Base-by-base conservation (phyloP, 2,329 filamentous ascomycete species). In the Colletotrichum godetiae region DNA sequence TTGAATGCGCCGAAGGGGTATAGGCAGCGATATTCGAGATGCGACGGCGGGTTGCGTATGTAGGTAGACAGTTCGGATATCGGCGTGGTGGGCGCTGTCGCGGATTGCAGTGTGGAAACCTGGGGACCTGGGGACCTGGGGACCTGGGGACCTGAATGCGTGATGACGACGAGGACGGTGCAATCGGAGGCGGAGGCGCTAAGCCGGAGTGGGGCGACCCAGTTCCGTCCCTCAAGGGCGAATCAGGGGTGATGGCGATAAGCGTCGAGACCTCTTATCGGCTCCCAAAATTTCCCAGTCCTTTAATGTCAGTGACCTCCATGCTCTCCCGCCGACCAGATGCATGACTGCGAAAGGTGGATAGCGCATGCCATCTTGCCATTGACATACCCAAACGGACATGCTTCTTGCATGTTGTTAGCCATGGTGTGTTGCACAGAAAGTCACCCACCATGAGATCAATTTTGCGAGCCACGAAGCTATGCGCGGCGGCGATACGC, bases 141-240 rank as follows among this genome's bases (percentile, higher is more conserved):
- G 24, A 49, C 37, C 33, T 31, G 52, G 62, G 62, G 24, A 49
- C 22, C 24, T 49, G 69, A 69, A 73, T 59, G 73, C 73, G 65
- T 66, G 69, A 74, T 74, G 69, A 74, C 73, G 73, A 73, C 57
- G 65, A 35, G 13, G 31, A 63, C 46, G 58, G 53, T 67, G 66
- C 60, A 63, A 68, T 63, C 69, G 69, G 69, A 66, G 69, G 13
- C 69, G 49, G 60, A 58, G 52, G 61, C 72, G 64, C 73, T 75
- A 74, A 60, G 42, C 57, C 62, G 65, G 52, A 73, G 71, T 70
- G 71, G 71, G 60, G 55, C 33, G 49, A 1, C 35, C 46, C 59
- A 37, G 13, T 24, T 24, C 10, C 27, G 27, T 22, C 0, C 12
- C 6, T 10, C 2, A 22, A 53, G 35, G 56, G 7, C 71, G 46